Conservation (phyloP, 768 basidiomycete species). For the Megacollybia marginata region DNA sequence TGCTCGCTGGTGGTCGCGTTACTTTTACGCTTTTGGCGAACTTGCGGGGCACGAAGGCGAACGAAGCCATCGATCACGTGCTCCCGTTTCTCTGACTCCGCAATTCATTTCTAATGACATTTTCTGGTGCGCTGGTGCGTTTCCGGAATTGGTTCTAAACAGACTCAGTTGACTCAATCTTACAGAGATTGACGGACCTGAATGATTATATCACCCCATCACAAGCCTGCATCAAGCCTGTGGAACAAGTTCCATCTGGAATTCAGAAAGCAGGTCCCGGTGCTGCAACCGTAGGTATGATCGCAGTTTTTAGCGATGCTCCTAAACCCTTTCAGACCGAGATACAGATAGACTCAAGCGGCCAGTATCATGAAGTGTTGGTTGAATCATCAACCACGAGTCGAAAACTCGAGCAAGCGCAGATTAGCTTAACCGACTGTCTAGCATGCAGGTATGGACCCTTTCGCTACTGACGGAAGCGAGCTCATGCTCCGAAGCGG, state of each 20-base stretch:
- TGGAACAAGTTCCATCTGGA: slow-evolving; percentile 36
- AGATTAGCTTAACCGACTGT: slow-evolving; percentile 96
- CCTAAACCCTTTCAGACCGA: slow-evolving; percentile 55
- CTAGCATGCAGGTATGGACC: slow-evolving; percentile 86
- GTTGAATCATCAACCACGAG: slow-evolving; percentile 15
- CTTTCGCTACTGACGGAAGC: background rate
- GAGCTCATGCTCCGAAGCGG: slow-evolving; percentile 45
- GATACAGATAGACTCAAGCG: slow-evolving; percentile 80
- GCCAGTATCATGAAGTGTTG: slow-evolving; percentile 83
- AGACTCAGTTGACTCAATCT: slow-evolving; percentile 6
- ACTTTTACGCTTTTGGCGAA: slow-evolving; percentile 27
- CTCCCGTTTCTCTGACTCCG: background rate
- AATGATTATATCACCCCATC: slow-evolving; percentile 97
- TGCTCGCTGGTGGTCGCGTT: background rate
- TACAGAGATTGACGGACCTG: slow-evolving; percentile 82
- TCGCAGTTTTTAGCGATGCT: slow-evolving; percentile 19
- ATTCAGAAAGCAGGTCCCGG: slow-evolving; percentile 24
- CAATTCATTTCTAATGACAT: slow-evolving; percentile 49
- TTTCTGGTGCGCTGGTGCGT: slow-evolving; percentile 80
- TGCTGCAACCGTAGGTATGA: slow-evolving; percentile 30
- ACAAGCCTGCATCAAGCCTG: slow-evolving; percentile 96
- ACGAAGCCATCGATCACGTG: slow-evolving; percentile 6
- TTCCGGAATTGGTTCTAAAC: background rate
- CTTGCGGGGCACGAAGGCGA: slow-evolving; percentile 42
- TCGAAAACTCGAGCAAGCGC: slow-evolving; percentile 82